These are phyloP conservation scores for Tuber calosporum DNA, from an alignment of 495 filamentous ascomycete genomes.

Conservation along the genomic window DNA sequence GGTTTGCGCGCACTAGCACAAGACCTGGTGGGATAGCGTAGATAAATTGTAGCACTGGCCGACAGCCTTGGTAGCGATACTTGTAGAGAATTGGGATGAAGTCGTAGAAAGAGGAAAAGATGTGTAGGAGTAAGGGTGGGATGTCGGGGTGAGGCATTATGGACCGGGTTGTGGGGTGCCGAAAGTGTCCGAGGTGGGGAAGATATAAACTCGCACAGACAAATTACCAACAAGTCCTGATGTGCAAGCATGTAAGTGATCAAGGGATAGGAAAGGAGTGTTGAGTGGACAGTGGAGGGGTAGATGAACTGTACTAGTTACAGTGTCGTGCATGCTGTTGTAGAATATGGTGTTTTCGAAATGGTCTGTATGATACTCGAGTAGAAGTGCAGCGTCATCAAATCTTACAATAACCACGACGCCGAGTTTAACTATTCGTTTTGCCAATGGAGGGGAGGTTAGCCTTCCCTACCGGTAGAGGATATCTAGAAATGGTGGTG, in stretches of 20 bases:
- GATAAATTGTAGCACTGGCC: neutral
- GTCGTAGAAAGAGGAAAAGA: neutral
- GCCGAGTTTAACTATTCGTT: neutral
- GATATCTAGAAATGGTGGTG: neutral
- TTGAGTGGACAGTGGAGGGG: neutral
- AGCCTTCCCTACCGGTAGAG: no score
- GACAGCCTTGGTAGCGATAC: neutral
- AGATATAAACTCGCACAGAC: neutral
- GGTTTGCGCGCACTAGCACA: neutral
- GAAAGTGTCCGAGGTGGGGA: neutral
- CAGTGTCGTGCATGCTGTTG: neutral
- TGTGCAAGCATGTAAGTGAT: neutral
- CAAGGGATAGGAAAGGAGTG: neutral
- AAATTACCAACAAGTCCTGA: no score
- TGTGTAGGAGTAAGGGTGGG: neutral
- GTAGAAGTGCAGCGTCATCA: neutral
- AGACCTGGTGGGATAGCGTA: neutral
- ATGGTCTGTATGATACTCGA: neutral
- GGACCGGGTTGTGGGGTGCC: neutral
- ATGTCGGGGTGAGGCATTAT: neutral
- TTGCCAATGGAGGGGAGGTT: neutral
- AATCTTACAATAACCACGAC: neutral
- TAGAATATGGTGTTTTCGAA: neutral
- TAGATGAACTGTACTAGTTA: neutral
- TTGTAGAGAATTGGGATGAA: neutral